Base-by-base conservation (phyloP, 805 yeast species). In the Cyberlindnera maritima region DNA sequence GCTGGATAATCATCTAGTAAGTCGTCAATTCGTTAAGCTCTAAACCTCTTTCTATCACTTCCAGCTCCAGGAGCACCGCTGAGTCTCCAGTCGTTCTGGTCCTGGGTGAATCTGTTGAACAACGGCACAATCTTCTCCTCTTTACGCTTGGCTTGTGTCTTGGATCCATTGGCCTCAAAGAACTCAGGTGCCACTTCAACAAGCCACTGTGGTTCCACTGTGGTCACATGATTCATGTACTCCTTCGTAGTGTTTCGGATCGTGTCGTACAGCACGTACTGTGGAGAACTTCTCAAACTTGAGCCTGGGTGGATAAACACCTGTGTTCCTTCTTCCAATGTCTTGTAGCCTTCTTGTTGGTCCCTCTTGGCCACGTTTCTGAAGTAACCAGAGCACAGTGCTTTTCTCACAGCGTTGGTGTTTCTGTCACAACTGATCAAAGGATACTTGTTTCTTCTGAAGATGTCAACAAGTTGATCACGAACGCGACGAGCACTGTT, bases 271-370 rank as follows among this genome's bases (percentile, higher is more conserved):
- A 92, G 64, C 38, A 90, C 85, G 66, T 88, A 88, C 49, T 86
- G 92, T 12, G 92, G 87, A 36, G 71, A 74, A 32, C 75, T 76
- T 59, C 76, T 80, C 17, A 92, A 63, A 4, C 89, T 69, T 50
- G 95, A 85, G 2, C 96, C 86, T 1, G 99, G 99, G 63, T 92
- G 97, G 49, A 92, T 75, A 48, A 76, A 80, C 14, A 91, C 96
- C 1, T 83, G 80, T 0, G 87, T 83, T 29, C 79, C 79, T 52
- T 85, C 91, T n/a, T 82, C 64, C 1, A 88, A 74, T 9, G 81
- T 74, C 61, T 85, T 89, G 43, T 82, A 77, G 28, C 87, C 88
- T 3, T 91, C 96, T 59, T 85, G 80, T 21, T 83, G 69, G 59
- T 87, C 80, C 55, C 84, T 63, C 63, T 81, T 80, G 13, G 86